Evolutionary conservation across 345 rosid genomes (phyloP).

Genomic region (Boechera stricta): DNA sequence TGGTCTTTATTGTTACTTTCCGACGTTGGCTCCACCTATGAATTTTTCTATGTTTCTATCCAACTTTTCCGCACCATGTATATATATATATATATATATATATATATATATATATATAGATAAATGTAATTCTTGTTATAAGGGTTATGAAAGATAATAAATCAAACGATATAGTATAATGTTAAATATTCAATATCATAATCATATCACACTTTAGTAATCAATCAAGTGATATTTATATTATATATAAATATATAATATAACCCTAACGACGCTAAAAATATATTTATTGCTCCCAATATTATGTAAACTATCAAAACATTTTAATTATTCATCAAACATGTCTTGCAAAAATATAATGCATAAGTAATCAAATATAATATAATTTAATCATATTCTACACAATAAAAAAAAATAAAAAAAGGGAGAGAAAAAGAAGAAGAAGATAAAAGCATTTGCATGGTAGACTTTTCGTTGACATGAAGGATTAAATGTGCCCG

Average conservation of each 20-base stretch:
- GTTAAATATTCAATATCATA: not conserved
- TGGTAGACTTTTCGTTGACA: conserved; percentile 32
- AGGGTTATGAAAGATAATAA: not conserved
- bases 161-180: not conserved
- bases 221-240: not conserved
- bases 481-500: conserved; percentile 25
- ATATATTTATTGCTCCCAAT: not conserved
- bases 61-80: conserved; percentile 27
- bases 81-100: not conserved
- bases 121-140: conserved; percentile 2
- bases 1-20: conserved; percentile 34
- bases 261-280: not conserved
- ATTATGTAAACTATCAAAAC: not conserved
- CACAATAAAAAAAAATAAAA: not conserved
- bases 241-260: not conserved
- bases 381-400: not conserved
- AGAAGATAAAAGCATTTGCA: not conserved
- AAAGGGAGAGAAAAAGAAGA: not conserved
- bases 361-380: not conserved
- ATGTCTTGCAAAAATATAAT: not conserved
- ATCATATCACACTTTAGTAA: not conserved
- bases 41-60: conserved; percentile 24
- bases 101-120: not conserved
- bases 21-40: conserved; percentile 40
- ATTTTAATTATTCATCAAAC: not conserved